phyloP scores from a whole-genome alignment of 2,329 filamentous ascomycete genomes.

The Ophiostoma pallidulum region DNA sequence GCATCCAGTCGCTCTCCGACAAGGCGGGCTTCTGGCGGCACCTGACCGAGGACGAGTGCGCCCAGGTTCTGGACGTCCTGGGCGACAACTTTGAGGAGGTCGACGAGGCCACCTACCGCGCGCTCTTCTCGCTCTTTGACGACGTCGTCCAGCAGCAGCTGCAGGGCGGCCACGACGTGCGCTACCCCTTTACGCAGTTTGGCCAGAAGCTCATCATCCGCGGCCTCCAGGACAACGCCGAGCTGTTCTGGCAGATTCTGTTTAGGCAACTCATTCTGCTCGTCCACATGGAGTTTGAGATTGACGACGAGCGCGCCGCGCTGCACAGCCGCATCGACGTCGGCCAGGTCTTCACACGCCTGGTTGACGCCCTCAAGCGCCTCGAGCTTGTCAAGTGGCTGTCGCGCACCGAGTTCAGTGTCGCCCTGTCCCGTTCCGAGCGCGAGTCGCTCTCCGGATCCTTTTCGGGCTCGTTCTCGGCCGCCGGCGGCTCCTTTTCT shows the following conservation, averaged over 20 bases:
- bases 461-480: constrained; percentile 7
- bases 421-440: constrained; percentile 36
- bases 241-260: constrained; percentile 62
- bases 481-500: constrained; percentile 2
- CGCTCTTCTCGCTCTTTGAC: constrained; percentile 40
- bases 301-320: constrained; percentile 62
- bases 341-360: constrained; percentile 56
- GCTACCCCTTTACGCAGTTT: constrained; percentile 58
- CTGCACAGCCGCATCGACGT: constrained; percentile 54
- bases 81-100: constrained; percentile 55
- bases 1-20: constrained; percentile 70
- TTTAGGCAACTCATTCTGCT: constrained; percentile 76
- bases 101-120: constrained; percentile 44
- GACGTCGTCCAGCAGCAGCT: constrained; percentile 23
- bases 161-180: constrained; percentile 31
- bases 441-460: constrained; percentile 21
- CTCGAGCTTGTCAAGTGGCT: constrained; percentile 68
- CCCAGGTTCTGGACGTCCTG: constrained; percentile 58
- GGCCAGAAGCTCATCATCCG: constrained; percentile 66
- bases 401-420: constrained; percentile 45
- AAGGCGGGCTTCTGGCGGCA: constrained; percentile 68
- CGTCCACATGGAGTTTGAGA: constrained; percentile 76
- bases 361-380: constrained; percentile 62
- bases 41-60: constrained; percentile 72
- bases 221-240: constrained; percentile 68